phyloP scores from a whole-genome alignment of 192 early-diverging fungal species.

The Coemansia sp. region DNA sequence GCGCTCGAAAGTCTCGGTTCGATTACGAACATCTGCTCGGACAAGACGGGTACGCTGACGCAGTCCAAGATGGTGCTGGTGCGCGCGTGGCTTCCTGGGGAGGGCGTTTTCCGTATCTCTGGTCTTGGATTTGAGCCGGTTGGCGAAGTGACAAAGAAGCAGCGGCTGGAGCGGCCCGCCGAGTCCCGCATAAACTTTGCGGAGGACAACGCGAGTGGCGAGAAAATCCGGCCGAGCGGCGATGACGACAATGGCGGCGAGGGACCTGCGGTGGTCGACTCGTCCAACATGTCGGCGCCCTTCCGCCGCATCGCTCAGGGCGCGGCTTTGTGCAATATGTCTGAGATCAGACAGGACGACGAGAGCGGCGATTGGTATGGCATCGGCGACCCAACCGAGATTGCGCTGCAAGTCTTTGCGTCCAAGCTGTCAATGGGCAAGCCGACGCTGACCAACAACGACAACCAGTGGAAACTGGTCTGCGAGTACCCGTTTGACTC shows the following conservation, averaged over 20 bases:
- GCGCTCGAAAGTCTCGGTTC: slow-evolving; percentile 90
- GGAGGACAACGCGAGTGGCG: not conserved
- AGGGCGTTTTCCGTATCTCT: slow-evolving; percentile 67
- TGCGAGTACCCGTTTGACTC: slow-evolving; percentile 76
- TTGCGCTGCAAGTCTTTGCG: slow-evolving; percentile 85
- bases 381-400: slow-evolving; percentile 91
- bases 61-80: slow-evolving; percentile 94
- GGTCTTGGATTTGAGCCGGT: slow-evolving; percentile 64
- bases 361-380: slow-evolving; percentile 66
- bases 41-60: slow-evolving; percentile 93
- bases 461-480: slow-evolving; percentile 53
- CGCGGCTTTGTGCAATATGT: slow-evolving; percentile 83
- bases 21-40: slow-evolving; percentile 93
- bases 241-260: slow-evolving; percentile 6
- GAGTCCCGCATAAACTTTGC: slow-evolving; percentile 30
- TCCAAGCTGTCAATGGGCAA: slow-evolving; percentile 77
- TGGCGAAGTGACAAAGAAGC: slow-evolving; percentile 52
- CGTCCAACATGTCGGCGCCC: slow-evolving; percentile 45
- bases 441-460: slow-evolving; percentile 54
- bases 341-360: slow-evolving; percentile 61
- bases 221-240: not conserved
- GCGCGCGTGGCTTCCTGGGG: slow-evolving; percentile 74
- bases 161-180: slow-evolving; percentile 8
- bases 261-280: slow-evolving; percentile 30
- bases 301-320: slow-evolving; percentile 56